Evolutionary conservation across 2,329 filamentous ascomycete genomes (phyloP).

Genomic region (Hymenoscyphus linearis): DNA sequence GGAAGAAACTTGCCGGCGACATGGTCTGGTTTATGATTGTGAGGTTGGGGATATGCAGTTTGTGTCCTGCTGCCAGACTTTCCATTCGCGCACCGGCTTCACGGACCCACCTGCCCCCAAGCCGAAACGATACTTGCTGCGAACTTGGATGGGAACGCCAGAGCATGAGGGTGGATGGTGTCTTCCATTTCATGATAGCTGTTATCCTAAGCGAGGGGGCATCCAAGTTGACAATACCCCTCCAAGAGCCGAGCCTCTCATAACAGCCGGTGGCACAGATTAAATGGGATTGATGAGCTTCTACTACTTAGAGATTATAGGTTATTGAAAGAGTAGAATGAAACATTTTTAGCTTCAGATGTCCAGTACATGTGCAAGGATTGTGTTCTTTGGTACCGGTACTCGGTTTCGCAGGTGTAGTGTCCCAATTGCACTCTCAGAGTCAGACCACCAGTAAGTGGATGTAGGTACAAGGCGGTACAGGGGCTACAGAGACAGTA

Average conservation of each 20-base stretch:
- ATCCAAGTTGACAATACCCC: conserved; percentile 1
- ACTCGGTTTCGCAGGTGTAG: too few relatives aligned
- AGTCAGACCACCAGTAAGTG: too few relatives aligned
- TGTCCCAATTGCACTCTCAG: too few relatives aligned
- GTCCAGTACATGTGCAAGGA: too few relatives aligned
- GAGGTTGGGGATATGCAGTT: background rate
- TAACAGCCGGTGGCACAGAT: background rate
- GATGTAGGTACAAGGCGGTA: too few relatives aligned
- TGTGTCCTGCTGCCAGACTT: conserved; percentile 1
- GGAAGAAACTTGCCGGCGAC: background rate
- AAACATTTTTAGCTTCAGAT: too few relatives aligned
- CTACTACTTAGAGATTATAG: too few relatives aligned
- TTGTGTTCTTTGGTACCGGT: too few relatives aligned
- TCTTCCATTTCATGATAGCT: background rate
- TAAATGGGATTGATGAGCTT: too few relatives aligned
- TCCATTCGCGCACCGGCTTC: conserved; percentile 1
- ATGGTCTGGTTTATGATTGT: conserved; percentile 1
- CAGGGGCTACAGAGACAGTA: too few relatives aligned
- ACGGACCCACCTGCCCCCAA: background rate
- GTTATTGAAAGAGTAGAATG: too few relatives aligned
- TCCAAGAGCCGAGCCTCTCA: background rate
- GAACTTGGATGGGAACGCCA: background rate
- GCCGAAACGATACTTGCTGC: background rate
- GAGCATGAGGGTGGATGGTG: conserved; percentile 1
- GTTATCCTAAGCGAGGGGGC: background rate